Evolutionary conservation across 2,329 filamentous ascomycete genomes (phyloP).

Genomic region (Ceratocystis diversiconidia): DNA sequence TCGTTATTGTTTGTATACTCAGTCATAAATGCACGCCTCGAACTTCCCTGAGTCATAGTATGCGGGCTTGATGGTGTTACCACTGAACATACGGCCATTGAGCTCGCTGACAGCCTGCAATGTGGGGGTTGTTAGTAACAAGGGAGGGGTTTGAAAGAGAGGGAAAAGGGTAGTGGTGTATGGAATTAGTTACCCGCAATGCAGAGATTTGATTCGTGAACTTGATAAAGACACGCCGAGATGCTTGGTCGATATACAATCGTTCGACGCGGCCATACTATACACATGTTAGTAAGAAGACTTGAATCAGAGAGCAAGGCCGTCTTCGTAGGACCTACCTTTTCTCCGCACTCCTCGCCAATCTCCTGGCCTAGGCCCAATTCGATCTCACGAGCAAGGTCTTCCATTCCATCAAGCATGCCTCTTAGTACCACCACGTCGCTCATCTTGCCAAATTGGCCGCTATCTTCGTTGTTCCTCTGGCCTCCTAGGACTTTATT

Average conservation of each 20-base stretch:
- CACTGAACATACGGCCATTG: constrained; percentile 76
- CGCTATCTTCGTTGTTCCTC: constrained; percentile 31
- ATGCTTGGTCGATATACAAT: constrained; percentile 55
- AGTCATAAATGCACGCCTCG: constrained; percentile 47
- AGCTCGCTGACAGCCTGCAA: constrained; percentile 76
- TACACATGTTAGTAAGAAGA: constrained; percentile 10
- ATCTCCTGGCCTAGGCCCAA: constrained; percentile 78
- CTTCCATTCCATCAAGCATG: constrained; percentile 71
- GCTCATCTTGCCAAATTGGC: constrained; percentile 58
- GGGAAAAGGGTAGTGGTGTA: background rate
- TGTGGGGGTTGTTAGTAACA: constrained; percentile 8
- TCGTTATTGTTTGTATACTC: constrained; percentile 18
- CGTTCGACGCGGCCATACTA: constrained; percentile 74
- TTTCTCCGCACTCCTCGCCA: constrained; percentile 79
- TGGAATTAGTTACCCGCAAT: constrained; percentile 52
- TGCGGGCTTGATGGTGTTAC: constrained; percentile 64
- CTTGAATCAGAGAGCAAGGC: background rate
- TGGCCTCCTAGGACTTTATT: constrained; percentile 72
- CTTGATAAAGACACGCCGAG: constrained; percentile 71
- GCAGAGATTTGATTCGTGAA: constrained; percentile 79
- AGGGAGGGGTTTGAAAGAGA: background rate
- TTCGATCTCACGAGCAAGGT: constrained; percentile 65
- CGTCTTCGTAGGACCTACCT: constrained; percentile 32
- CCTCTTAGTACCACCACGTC: constrained; percentile 68
- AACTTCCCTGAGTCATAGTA: constrained; percentile 79